Evolutionary conservation across 371 early-diverging fungal genomes (phyloP).

Genomic region (Zopfochytrium polystomum): DNA sequence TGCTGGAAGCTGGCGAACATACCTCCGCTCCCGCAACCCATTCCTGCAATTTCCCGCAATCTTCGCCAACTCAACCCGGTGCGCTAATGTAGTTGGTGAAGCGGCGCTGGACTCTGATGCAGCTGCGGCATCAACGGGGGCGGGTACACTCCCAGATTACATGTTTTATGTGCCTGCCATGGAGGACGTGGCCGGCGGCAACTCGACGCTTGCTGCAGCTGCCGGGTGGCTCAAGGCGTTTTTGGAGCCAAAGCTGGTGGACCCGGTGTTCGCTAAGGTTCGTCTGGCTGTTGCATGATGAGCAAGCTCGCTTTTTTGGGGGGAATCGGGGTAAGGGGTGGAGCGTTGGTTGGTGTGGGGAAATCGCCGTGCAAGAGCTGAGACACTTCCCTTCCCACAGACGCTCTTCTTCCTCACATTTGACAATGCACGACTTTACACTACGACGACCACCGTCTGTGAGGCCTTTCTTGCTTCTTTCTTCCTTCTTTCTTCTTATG

Average conservation of each 20-base stretch:
- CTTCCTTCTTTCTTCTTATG: too few species aligned
- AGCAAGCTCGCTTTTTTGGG: too few species aligned
- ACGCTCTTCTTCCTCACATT: too few species aligned
- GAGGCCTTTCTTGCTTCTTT: too few species aligned
- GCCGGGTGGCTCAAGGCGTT: slow-evolving; percentile 32
- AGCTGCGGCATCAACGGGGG: too few species aligned
- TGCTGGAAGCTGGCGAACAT: slow-evolving; percentile 27
- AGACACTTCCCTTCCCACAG: too few species aligned
- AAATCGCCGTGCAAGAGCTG: too few species aligned
- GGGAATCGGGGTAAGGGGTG: too few species aligned
- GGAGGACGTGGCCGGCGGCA: slow-evolving; percentile 35
- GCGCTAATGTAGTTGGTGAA: slow-evolving; percentile 52
- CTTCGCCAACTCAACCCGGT: slow-evolving; percentile 41
- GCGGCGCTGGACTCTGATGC: slow-evolving; percentile 53
- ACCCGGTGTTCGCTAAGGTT: slow-evolving; percentile 18
- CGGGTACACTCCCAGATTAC: slow-evolving; percentile 53
- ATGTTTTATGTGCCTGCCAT: slow-evolving; percentile 57
- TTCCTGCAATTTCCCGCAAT: slow-evolving; percentile 57
- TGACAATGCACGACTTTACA: too few species aligned
- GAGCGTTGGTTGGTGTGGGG: too few species aligned
- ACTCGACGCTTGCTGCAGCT: slow-evolving; percentile 19
- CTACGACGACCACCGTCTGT: too few species aligned
- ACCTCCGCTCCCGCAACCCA: slow-evolving; percentile 58
- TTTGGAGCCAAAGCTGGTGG: slow-evolving; percentile 26
- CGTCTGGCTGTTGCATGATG: too few species aligned